Percentiles rank a stretch among this genome's conserved stretches.
Evolutionary conservation across 169 alveolate species (phyloP).

Genomic region (Eimeria tenella): DNA sequence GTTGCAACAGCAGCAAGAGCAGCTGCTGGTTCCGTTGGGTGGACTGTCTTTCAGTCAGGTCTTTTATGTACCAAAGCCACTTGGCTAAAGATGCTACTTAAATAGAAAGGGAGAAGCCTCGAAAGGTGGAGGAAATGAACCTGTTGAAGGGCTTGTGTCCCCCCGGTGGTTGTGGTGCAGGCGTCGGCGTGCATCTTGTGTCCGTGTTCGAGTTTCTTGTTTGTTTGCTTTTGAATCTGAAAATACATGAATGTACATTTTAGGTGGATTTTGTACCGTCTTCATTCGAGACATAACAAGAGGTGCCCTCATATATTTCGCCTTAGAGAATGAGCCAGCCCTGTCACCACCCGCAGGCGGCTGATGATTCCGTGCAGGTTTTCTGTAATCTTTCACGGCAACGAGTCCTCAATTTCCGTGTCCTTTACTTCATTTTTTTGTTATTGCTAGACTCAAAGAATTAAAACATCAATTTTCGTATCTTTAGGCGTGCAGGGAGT

Average conservation of each 20-base stretch:
- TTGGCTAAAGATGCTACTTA: slow-evolving; percentile 23
- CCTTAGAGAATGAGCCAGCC: background rate
- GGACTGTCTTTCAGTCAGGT: slow-evolving; percentile 9
- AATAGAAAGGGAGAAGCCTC: slow-evolving; percentile 23
- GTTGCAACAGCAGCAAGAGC: slow-evolving; percentile 65
- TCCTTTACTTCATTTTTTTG: background rate
- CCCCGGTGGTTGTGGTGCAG: slow-evolving; percentile 62
- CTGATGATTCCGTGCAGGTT: background rate
- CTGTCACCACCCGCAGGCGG: slow-evolving; percentile 30
- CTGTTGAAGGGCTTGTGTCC: slow-evolving; percentile 38
- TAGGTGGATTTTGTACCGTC: background rate
- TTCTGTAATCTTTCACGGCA: background rate
- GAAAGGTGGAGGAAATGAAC: background rate
- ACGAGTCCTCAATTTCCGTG: background rate
- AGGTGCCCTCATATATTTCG: background rate
- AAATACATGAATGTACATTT: slow-evolving; percentile 22
- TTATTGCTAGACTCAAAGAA: background rate
- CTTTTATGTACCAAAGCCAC: slow-evolving; percentile 7
- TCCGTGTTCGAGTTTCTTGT: slow-evolving; percentile 49
- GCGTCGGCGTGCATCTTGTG: slow-evolving; percentile 67
- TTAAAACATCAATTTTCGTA: background rate
- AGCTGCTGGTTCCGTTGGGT: slow-evolving; percentile 49
- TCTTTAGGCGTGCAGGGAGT: background rate
- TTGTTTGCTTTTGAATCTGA: slow-evolving; percentile 60
- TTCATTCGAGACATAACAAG: slow-evolving; percentile 34